Evolutionary conservation across 768 basidiomycete genomes (phyloP), one percentile per base, ranked within the genome.

Genomic region (Rhizopogon salebrosus): DNA sequence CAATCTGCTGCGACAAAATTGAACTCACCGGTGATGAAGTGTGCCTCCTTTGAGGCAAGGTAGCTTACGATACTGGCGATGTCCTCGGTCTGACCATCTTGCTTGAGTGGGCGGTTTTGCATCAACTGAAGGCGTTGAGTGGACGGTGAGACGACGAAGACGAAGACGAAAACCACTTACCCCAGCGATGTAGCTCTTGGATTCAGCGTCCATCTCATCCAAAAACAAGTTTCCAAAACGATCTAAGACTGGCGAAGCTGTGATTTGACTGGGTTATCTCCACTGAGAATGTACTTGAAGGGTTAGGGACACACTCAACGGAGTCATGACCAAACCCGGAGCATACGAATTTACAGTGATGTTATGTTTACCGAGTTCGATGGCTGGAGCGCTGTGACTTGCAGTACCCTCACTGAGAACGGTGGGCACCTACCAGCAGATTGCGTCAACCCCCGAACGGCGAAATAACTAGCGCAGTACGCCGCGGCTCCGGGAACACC

Each of bases 301-400:
- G 58, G 52, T 9, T 48, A 34, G 3, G 64, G n/a, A n/a, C n/a
- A n/a, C n/a, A n/a, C n/a, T n/a, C n/a, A n/a, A n/a, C n/a, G n/a
- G n/a, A n/a, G n/a, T 71, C 4, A 55, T 37, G 41, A 67, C 62
- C 13, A 55, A 39, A 0, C 69, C 68, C 1, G 71, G 72, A 3
- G 68, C 65, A 41, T 72, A 73, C 55, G 42, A 48, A 67, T 57
- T n/a, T n/a, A n/a, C n/a, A n/a, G n/a, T n/a, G n/a, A n/a, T n/a
- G n/a, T n/a, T n/a, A n/a, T n/a, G n/a, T 23, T 52, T 24, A 1
- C 59, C 60, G 24, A 65, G 54, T 54, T 70, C 70, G 18, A 54
- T 22, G n/a, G 53, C 35, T 40, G 16, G 13, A 14, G 22, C 18
- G n/a, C 23, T 5, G 42, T n/a, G n/a, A n/a, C n/a, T n/a, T n/a